phyloP scores from a whole-genome alignment of 345 rosid genomes.

The Atalantia buxifolia region DNA sequence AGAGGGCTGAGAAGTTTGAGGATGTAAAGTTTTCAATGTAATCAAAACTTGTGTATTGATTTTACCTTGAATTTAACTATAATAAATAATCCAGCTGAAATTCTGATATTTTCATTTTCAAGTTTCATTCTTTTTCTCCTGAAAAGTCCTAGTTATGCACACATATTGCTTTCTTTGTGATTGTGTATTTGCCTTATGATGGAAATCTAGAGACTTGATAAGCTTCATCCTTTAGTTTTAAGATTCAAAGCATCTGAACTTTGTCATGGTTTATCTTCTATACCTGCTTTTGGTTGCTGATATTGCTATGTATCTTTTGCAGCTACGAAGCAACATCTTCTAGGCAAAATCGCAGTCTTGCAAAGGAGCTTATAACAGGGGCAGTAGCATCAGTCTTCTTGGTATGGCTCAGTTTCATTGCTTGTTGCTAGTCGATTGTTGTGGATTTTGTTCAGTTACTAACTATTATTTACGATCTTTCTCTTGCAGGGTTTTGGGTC shows the following conservation, averaged over 20 bases:
- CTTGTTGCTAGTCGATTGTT: neutral
- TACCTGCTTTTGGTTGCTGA: neutral
- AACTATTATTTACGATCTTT: slow-evolving; percentile 3
- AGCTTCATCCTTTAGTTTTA: neutral
- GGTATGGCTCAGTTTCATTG: slow-evolving; percentile 32
- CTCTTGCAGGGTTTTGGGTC: slow-evolving; percentile 90
- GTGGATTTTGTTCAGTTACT: slow-evolving; percentile 1
- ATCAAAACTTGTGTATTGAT: neutral
- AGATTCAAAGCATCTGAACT: neutral
- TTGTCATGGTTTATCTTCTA: neutral
- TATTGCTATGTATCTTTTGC: slow-evolving; percentile 14
- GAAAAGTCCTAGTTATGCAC: neutral
- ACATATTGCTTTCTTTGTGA: neutral
- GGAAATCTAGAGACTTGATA: neutral
- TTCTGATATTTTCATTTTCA: neutral
- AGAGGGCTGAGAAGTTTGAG: neutral
- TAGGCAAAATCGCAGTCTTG: slow-evolving; percentile 62
- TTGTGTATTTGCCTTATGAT: neutral
- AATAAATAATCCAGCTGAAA: neutral
- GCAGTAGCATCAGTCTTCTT: slow-evolving; percentile 77
- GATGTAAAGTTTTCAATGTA: neutral
- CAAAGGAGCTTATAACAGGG: slow-evolving; percentile 68
- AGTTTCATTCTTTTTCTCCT: neutral
- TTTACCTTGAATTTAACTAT: neutral
- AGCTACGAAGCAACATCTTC: slow-evolving; percentile 92